A percentile compares a stretch with the other conserved stretches of the same genome.
Evolutionary conservation across 2,329 filamentous ascomycete genomes (phyloP).

Genomic region (Thermothelomyces thermophilus): DNA sequence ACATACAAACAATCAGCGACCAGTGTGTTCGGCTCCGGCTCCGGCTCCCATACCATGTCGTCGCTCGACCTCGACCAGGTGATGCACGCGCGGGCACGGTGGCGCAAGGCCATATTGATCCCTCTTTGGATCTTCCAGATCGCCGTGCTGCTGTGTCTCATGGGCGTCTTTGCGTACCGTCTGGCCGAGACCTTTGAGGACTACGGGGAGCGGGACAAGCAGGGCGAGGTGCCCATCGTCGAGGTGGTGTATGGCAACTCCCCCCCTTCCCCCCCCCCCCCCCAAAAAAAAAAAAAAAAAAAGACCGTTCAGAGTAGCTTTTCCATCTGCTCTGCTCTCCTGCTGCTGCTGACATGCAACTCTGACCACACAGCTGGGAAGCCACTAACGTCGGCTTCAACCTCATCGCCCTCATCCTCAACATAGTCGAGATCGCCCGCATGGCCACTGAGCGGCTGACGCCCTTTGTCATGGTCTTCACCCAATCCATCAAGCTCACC

Average conservation of each 20-base stretch:
- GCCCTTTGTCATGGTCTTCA: constrained; percentile 48
- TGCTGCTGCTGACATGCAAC: not conserved
- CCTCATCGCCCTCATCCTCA: constrained; percentile 40
- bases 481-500: constrained; percentile 44
- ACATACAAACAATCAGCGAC: no score
- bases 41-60: constrained; percentile 4
- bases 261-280: no score
- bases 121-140: constrained; percentile 47
- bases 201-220: constrained; percentile 36
- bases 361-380: constrained; percentile 43
- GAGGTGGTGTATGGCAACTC: constrained; percentile 41
- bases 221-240: constrained; percentile 37
- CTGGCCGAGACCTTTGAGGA: constrained; percentile 41
- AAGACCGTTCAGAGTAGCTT: no score
- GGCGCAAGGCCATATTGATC: constrained; percentile 42
- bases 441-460: constrained; percentile 45
- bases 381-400: constrained; percentile 45
- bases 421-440: constrained; percentile 41
- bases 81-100: constrained; percentile 46
- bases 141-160: constrained; percentile 38
- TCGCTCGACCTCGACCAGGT: constrained; percentile 42
- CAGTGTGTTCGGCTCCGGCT: no score
- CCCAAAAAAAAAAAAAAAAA: not conserved
- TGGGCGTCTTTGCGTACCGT: constrained; percentile 49
- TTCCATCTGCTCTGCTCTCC: not conserved